phyloP scores from a whole-genome alignment of 1,284 basidiomycete species.

The Cryptococcus jaspeensis region DNA sequence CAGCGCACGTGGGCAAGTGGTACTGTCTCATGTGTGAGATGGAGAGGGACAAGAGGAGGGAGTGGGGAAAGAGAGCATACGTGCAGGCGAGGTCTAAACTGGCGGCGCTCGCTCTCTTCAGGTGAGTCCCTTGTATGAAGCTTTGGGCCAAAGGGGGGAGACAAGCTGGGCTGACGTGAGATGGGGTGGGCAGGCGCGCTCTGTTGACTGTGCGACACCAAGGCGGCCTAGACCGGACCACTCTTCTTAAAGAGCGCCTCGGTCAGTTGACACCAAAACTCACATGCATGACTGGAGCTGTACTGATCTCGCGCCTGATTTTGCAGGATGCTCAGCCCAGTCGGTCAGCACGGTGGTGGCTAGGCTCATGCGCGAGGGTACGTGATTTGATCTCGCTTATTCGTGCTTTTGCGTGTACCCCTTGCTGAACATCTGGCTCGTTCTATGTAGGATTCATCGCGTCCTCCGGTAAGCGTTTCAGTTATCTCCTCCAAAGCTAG shows the following conservation, averaged over 20 bases:
- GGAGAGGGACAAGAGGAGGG: not conserved
- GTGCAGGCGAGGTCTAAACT: constrained; percentile 2
- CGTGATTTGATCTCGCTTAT: not conserved
- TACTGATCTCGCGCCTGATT: too few relatives aligned
- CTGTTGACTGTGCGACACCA: not conserved
- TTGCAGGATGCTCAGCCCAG: too few relatives aligned
- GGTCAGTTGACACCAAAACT: not conserved
- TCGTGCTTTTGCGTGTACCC: too few relatives aligned
- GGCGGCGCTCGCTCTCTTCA: not conserved
- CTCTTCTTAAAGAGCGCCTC: not conserved
- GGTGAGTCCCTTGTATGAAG: constrained; percentile 1
- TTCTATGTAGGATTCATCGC: constrained; percentile 2
- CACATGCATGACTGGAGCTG: too few relatives aligned
- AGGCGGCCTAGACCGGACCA: not conserved
- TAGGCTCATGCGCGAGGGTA: too few relatives aligned
- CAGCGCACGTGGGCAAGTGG: not conserved
- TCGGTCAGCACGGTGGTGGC: too few relatives aligned
- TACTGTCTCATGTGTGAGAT: constrained; percentile 16
- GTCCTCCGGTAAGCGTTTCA: too few relatives aligned
- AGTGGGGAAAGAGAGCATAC: constrained; percentile 3
- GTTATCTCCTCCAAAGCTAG: too few relatives aligned
- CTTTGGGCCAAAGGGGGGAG: too few relatives aligned
- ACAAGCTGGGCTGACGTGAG: not conserved
- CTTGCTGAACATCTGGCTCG: too few relatives aligned
- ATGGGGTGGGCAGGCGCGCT: not conserved